A percentile compares a stretch with the other conserved stretches of the same genome.
Evolutionary conservation across 257 asterid species (phyloP).

Genomic region (Agastache rugosa): DNA sequence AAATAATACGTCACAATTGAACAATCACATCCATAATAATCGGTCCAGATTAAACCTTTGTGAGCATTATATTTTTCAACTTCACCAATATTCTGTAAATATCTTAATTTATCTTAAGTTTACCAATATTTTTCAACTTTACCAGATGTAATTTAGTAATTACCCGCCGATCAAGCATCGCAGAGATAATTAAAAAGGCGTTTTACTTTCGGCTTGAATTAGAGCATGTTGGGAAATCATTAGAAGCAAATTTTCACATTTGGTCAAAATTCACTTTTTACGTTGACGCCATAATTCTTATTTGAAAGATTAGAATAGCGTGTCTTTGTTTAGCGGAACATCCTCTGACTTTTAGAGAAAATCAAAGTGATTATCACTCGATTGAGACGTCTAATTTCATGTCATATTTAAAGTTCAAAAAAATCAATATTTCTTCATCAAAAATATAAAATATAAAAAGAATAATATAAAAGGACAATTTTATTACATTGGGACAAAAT

Average conservation of each 20-base stretch:
- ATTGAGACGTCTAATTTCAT: constrained; percentile 23
- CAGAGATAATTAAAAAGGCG: not conserved
- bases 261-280: constrained; percentile 31
- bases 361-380: constrained; percentile 16
- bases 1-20: too few relatives aligned
- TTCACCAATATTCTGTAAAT: not conserved
- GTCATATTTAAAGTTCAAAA: not conserved
- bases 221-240: constrained; percentile 27
- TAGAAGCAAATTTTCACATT: constrained; percentile 15
- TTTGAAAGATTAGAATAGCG: constrained; percentile 12
- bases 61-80: not conserved
- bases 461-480: not conserved
- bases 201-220: constrained; percentile 38
- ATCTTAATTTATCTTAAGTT: too few relatives aligned
- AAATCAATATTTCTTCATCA: not conserved
- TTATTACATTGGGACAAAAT: constrained; percentile 7
- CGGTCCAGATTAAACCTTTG: too few relatives aligned
- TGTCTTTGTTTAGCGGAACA: constrained; percentile 17
- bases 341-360: constrained; percentile 15
- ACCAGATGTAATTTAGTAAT: not conserved
- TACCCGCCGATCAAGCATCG: not conserved
- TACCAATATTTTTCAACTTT: too few relatives aligned
- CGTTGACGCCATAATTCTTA: constrained; percentile 32
- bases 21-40: too few relatives aligned
- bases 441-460: not conserved